Conservation (phyloP, 2,329 filamentous ascomycete species). For the Hymenoscyphus salicellus region DNA sequence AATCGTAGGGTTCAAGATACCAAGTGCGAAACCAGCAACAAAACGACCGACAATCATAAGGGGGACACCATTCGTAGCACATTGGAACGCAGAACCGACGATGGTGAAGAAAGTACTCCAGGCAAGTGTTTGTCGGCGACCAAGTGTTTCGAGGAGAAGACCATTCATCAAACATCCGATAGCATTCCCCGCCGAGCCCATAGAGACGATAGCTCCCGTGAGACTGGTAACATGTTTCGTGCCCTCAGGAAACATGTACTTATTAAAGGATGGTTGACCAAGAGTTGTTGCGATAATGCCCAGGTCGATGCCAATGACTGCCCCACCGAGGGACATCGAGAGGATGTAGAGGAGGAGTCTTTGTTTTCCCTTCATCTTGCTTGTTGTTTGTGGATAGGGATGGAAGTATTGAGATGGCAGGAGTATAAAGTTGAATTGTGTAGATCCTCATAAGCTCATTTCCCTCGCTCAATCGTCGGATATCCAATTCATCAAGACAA, state of each 20-base stretch:
- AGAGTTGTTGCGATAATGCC: constrained; percentile 38
- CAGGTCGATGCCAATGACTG: constrained; percentile 26
- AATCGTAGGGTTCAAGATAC: constrained; percentile 44
- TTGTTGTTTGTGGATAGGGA: neutral
- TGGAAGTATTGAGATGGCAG: neutral
- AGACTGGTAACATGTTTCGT: constrained; percentile 26
- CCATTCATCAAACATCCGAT: constrained; percentile 35
- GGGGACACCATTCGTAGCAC: constrained; percentile 56
- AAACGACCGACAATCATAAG: constrained; percentile 67
- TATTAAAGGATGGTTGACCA: constrained; percentile 35
- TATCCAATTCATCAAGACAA: neutral
- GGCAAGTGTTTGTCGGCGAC: constrained; percentile 36
- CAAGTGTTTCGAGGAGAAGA: constrained; percentile 37
- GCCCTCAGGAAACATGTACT: constrained; percentile 34
- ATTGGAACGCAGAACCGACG: constrained; percentile 44
- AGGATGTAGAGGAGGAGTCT: constrained; percentile 9
- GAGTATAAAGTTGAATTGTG: neutral
- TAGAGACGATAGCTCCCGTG: constrained; percentile 35
- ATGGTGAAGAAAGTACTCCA: constrained; percentile 25
- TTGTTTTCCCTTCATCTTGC: neutral
- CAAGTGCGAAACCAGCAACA: constrained; percentile 39
- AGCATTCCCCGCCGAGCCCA: constrained; percentile 37
- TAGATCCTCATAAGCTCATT: neutral
- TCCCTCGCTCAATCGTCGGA: neutral
- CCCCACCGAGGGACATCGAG: constrained; percentile 23